phyloP scores from a whole-genome alignment of 176 grass and related monocot species.

The Oryza officinalis region DNA sequence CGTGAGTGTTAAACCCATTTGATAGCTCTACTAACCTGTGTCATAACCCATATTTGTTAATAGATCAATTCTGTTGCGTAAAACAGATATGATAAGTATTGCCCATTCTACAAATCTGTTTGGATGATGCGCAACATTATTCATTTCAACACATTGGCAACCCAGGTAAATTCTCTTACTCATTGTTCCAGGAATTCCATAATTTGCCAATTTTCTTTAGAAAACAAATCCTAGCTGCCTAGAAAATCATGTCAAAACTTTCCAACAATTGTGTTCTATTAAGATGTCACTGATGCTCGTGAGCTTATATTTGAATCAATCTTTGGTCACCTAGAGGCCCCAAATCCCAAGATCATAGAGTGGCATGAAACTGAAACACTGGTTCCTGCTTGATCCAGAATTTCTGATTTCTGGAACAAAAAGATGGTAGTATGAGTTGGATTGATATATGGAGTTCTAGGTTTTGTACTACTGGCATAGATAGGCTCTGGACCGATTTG shows the following conservation, averaged over 20 bases:
- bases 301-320: not conserved
- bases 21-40: not conserved
- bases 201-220: not conserved
- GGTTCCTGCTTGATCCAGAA: not conserved
- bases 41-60: not conserved
- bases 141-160: constrained; percentile 84
- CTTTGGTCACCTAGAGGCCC: not conserved
- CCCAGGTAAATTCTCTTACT: constrained; percentile 48
- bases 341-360: not conserved
- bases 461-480: not conserved
- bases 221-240: not conserved
- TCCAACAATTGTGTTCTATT: not conserved
- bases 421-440: not conserved
- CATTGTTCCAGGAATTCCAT: not conserved
- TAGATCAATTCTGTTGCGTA: not conserved
- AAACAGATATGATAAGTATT: constrained; percentile 86
- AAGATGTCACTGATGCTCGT: not conserved
- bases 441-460: not conserved
- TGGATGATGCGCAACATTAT: constrained; percentile 99
- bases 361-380: not conserved
- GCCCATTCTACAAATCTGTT: constrained; percentile 95
- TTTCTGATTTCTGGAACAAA: not conserved
- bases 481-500: not conserved
- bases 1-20: constrained; percentile 48
- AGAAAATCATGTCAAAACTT: not conserved